Conservation (phyloP, 2,329 filamentous ascomycete genomes). For the Fusarium sp. region DNA sequence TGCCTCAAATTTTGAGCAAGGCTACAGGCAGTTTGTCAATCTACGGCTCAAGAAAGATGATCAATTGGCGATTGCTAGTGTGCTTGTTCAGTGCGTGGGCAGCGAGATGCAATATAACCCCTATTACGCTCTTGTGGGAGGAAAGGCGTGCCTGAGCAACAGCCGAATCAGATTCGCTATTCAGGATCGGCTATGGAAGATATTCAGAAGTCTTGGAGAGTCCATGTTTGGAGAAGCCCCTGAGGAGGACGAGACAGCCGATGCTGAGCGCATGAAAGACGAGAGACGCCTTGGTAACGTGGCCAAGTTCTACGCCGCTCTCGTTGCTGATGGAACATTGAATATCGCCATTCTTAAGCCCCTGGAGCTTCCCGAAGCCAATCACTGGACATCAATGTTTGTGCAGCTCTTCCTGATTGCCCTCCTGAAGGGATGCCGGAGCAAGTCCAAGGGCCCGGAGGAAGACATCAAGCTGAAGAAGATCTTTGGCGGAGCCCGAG, state of each 20-base stretch:
- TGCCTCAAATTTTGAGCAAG: constrained; percentile 84
- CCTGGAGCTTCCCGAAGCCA: constrained; percentile 82
- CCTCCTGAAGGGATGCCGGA: constrained; percentile 72
- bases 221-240: constrained; percentile 73
- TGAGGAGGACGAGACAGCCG: constrained; percentile 66
- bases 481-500: constrained; percentile 72
- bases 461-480: constrained; percentile 70
- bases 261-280: constrained; percentile 59
- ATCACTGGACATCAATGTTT: constrained; percentile 80
- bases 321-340: constrained; percentile 60
- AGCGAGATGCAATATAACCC: constrained; percentile 88
- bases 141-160: constrained; percentile 75
- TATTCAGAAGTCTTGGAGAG: constrained; percentile 89
- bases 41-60: constrained; percentile 87
- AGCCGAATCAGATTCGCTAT: constrained; percentile 84
- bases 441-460: constrained; percentile 55
- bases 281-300: constrained; percentile 63
- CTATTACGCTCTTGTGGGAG: constrained; percentile 90
- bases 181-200: constrained; percentile 85
- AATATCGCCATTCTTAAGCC: constrained; percentile 68
- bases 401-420: constrained; percentile 83
- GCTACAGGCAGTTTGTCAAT: constrained; percentile 80
- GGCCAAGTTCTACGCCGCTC: constrained; percentile 64
- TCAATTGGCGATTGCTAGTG: constrained; percentile 85
- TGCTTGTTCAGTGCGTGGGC: constrained; percentile 87